phyloP scores from a whole-genome alignment of 23 red algal genomes.

The Gracilaria gracilis region DNA sequence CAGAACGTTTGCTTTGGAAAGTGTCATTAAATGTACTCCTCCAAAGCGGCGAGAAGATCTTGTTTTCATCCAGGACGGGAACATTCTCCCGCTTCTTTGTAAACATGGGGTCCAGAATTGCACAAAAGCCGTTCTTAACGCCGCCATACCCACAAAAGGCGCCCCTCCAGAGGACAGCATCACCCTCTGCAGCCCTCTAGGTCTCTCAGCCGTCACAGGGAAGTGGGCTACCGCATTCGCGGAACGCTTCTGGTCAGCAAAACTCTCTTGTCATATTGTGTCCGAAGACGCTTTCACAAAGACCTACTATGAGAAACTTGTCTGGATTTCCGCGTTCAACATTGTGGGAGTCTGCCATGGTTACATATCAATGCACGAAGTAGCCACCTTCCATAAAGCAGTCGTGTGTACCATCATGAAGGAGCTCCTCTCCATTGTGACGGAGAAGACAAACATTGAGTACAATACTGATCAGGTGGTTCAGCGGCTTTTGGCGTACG shows the following conservation, averaged over 20 bases:
- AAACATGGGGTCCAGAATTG: neutral
- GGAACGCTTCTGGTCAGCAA: neutral
- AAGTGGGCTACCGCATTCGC: neutral
- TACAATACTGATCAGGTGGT: neutral
- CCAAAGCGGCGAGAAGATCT: neutral
- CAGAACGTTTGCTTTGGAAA: neutral
- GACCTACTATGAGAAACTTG: neutral
- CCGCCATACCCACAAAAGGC: neutral
- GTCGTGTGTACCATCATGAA: neutral
- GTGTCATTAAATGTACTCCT: neutral
- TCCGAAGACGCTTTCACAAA: neutral
- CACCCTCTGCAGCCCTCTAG: neutral
- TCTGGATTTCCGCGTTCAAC: slow-evolving; percentile 10
- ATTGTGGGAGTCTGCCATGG: neutral
- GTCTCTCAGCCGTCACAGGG: neutral
- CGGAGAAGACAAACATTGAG: neutral
- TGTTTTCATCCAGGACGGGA: neutral
- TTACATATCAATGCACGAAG: neutral
- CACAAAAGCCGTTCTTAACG: neutral
- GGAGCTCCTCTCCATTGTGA: neutral
- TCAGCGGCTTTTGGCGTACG: neutral
- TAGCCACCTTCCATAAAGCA: neutral
- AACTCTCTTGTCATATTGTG: neutral
- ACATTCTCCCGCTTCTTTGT: neutral
- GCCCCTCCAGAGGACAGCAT: neutral